These are phyloP conservation scores for Tolypocladium sp. DNA, from an alignment of 2,329 filamentous ascomycete genomes.

Conservation along the genomic window DNA sequence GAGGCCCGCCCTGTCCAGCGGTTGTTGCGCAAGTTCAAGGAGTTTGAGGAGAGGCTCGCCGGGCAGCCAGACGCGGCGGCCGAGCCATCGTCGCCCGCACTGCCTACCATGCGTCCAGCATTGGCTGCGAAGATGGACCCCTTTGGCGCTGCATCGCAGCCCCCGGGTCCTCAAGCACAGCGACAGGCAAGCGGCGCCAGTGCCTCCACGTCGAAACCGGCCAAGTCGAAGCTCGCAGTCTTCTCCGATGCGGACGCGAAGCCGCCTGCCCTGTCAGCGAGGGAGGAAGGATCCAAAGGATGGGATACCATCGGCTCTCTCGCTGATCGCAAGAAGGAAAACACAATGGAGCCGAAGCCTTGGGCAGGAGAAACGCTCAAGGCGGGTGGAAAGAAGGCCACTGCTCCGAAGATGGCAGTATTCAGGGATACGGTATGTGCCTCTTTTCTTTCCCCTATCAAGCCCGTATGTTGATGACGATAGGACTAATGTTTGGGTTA, in stretches of 20 bases:
- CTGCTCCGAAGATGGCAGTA: constrained; percentile 70
- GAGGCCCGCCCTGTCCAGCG: constrained; percentile 77
- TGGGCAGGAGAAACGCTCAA: constrained; percentile 91
- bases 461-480: constrained; percentile 72
- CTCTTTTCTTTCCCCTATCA: constrained; percentile 22
- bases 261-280: constrained; percentile 45
- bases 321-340: constrained; percentile 88
- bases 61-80: constrained; percentile 50
- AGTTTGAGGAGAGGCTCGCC: constrained; percentile 76
- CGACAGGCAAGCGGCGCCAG: constrained; percentile 37
- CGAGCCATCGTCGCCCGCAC: constrained; percentile 75
- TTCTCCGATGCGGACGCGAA: constrained; percentile 71
- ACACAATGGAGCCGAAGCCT: constrained; percentile 72
- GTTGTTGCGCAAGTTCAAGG: constrained; percentile 78
- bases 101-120: constrained; percentile 74
- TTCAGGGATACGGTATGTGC: constrained; percentile 85
- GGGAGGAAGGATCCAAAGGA: constrained; percentile 52
- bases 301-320: constrained; percentile 91
- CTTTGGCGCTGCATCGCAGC: constrained; percentile 51
- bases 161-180: constrained; percentile 58
- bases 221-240: constrained; percentile 76
- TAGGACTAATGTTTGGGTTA: constrained; percentile 79
- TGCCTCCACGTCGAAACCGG: constrained; percentile 49
- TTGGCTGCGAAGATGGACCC: constrained; percentile 81
- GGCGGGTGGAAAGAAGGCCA: constrained; percentile 72